A percentile compares a stretch with the other conserved stretches of the same genome.
These are phyloP conservation scores for Angomonas ambiguus DNA, from an alignment of 208 protist genomes.

Conservation along the genomic window DNA sequence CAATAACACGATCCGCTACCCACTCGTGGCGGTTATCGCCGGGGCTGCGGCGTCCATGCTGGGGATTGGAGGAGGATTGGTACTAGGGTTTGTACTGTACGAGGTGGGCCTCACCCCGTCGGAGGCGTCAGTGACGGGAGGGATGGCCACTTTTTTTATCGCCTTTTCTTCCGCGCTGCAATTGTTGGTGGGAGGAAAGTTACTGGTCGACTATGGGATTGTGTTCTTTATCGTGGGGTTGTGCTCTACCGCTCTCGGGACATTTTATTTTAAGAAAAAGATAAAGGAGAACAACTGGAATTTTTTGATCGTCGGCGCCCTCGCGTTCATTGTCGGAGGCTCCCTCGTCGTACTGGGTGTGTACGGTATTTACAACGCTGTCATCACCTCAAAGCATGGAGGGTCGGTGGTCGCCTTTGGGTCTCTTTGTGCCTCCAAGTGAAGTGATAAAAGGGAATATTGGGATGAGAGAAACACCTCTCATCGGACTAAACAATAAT, in stretches of 20 bases:
- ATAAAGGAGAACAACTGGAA: constrained; percentile 54
- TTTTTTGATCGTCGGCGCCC: constrained; percentile 60
- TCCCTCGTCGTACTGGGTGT: constrained; percentile 60
- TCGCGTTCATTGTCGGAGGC: constrained; percentile 58
- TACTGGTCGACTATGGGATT: constrained; percentile 56
- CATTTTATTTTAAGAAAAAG: constrained; percentile 69
- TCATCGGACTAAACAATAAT: too few relatives aligned
- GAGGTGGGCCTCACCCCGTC: constrained; percentile 68
- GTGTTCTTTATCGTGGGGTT: constrained; percentile 65
- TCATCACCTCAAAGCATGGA: constrained; percentile 24
- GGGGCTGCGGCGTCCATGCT: constrained; percentile 74
- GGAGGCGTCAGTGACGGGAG: constrained; percentile 67
- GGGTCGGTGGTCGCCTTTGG: constrained; percentile 54
- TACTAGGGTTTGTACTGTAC: constrained; percentile 80
- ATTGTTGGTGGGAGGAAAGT: constrained; percentile 45
- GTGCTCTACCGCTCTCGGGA: constrained; percentile 48
- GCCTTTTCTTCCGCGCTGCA: constrained; percentile 56
- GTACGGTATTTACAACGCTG: constrained; percentile 72
- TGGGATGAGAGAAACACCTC: not conserved
- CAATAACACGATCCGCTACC: constrained; percentile 47
- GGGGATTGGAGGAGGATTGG: constrained; percentile 80
- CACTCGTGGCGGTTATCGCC: constrained; percentile 61
- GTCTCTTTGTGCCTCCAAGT: constrained; percentile 38
- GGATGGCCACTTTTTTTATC: constrained; percentile 78
- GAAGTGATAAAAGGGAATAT: constrained; percentile 2